phyloP scores from a whole-genome alignment of 306 rosid species.

The Sesbania bispinosa region DNA sequence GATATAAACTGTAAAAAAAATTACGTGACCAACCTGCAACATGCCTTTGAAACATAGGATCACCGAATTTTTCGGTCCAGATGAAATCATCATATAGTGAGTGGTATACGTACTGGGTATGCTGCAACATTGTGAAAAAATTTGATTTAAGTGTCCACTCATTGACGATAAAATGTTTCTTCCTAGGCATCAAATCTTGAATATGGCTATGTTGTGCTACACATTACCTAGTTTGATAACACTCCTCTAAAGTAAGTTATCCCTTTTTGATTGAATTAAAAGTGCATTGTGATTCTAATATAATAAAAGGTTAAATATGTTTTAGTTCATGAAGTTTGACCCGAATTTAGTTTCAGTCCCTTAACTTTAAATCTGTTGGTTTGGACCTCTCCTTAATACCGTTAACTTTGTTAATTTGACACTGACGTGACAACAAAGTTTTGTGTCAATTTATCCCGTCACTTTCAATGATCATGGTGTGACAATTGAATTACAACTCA shows the following conservation, averaged over 20 bases:
- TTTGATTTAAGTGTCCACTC: not conserved
- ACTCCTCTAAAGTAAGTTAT: not conserved
- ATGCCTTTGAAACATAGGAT: conserved; percentile 71
- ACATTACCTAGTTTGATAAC: not conserved
- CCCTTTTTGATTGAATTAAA: too few relatives aligned
- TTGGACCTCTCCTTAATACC: too few relatives aligned
- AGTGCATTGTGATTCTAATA: too few relatives aligned
- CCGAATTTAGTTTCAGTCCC: too few relatives aligned
- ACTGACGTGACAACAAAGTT: too few relatives aligned
- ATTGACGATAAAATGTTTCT: not conserved
- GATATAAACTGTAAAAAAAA: not conserved
- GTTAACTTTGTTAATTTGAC: too few relatives aligned
- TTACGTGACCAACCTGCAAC: conserved; percentile 58
- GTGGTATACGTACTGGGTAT: conserved; percentile 66
- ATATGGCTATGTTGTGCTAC: not conserved
- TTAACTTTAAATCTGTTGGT: too few relatives aligned
- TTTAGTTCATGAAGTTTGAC: too few relatives aligned
- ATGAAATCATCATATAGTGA: conserved; percentile 68
- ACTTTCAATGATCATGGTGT: too few relatives aligned
- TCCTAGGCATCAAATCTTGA: not conserved
- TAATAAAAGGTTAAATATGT: too few relatives aligned
- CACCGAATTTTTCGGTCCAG: conserved; percentile 78
- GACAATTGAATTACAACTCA: too few relatives aligned
- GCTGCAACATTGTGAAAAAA: conserved; percentile 30
- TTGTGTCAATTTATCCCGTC: too few relatives aligned